A percentile compares a stretch with the other conserved stretches of the same genome.
Conservation (phyloP, 495 filamentous ascomycete species). For the Acidomyces sp. region DNA sequence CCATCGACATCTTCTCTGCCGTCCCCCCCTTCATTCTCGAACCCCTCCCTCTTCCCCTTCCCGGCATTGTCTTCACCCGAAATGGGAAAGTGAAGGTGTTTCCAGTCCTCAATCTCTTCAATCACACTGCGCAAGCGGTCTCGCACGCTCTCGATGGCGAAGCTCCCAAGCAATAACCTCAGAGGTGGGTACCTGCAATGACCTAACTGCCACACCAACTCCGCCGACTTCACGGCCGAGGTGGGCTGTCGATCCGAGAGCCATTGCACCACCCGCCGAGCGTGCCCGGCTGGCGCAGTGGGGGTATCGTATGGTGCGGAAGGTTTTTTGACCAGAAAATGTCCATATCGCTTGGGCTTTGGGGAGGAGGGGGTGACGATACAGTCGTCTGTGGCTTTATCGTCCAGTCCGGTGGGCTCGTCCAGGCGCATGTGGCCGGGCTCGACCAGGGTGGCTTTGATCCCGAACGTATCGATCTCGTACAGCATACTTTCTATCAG, state of each 20-base stretch:
- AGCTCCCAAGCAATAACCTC: conserved; percentile 71
- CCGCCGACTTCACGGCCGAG: conserved; percentile 84
- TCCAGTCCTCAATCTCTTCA: conserved; percentile 54
- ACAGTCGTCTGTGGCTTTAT: conserved; percentile 9
- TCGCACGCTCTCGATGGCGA: conserved; percentile 88
- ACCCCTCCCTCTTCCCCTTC: conserved; percentile 6
- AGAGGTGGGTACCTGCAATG: conserved; percentile 87
- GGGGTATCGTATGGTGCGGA: conserved; percentile 67
- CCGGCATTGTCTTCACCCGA: conserved; percentile 14
- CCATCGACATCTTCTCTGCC: conserved; percentile 4
- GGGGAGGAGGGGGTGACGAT: neutral
- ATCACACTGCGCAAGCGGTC: conserved; percentile 80
- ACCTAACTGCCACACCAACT: conserved; percentile 89
- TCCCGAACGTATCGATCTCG: conserved; percentile 79
- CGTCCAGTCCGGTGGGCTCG: conserved; percentile 31
- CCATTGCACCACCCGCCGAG: conserved; percentile 91
- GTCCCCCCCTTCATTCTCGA: neutral
- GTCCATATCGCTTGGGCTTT: conserved; percentile 48
- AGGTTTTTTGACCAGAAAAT: conserved; percentile 79
- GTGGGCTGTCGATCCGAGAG: conserved; percentile 81
- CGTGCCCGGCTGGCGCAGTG: conserved; percentile 72
- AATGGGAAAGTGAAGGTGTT: conserved; percentile 29
- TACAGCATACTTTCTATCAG: conserved; percentile 92
- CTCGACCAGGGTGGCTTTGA: conserved; percentile 85
- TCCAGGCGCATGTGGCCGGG: conserved; percentile 79